These are phyloP conservation scores for Penicillium sp. DNA, from an alignment of 2,329 filamentous ascomycete genomes.

Conservation along the genomic window DNA sequence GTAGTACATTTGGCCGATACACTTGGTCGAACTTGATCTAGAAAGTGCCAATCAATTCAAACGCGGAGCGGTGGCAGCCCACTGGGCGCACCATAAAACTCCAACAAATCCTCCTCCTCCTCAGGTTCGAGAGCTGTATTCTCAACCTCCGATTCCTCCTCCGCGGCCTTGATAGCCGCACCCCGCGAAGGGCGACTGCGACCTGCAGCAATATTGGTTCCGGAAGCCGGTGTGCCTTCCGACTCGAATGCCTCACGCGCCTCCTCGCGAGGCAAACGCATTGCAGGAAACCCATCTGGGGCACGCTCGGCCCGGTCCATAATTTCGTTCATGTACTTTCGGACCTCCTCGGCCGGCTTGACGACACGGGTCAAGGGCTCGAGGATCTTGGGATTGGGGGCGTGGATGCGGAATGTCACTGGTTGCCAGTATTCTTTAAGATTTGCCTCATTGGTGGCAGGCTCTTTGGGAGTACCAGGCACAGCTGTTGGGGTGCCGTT, in stretches of 20 bases:
- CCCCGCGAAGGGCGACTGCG: conserved; percentile 29
- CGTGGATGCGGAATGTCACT: conserved; percentile 61
- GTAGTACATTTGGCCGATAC: neutral
- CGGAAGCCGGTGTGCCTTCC: conserved; percentile 30
- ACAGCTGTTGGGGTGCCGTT: conserved; percentile 8
- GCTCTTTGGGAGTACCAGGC: conserved; percentile 15
- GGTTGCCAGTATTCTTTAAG: conserved; percentile 56
- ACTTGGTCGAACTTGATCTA: neutral
- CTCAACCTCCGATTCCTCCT: conserved; percentile 34
- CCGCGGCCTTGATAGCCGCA: conserved; percentile 22
- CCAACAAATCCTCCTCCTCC: conserved; percentile 40
- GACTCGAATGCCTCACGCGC: conserved; percentile 33
- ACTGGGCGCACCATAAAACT: conserved; percentile 46
- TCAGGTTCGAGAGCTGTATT: conserved; percentile 22
- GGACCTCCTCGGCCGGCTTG: conserved; percentile 57
- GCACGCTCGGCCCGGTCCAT: conserved; percentile 62
- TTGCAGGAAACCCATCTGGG: conserved; percentile 59
- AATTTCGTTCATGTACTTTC: conserved; percentile 59
- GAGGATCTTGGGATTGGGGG: conserved; percentile 56
- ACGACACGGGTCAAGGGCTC: conserved; percentile 62
- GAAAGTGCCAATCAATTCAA: neutral
- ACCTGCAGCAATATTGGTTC: conserved; percentile 4
- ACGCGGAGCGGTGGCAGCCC: conserved; percentile 33
- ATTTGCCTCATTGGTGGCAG: conserved; percentile 25
- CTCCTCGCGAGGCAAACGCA: conserved; percentile 56